Conservation (phyloP, 2,329 filamentous ascomycete genomes). For the Calonectria montana region DNA sequence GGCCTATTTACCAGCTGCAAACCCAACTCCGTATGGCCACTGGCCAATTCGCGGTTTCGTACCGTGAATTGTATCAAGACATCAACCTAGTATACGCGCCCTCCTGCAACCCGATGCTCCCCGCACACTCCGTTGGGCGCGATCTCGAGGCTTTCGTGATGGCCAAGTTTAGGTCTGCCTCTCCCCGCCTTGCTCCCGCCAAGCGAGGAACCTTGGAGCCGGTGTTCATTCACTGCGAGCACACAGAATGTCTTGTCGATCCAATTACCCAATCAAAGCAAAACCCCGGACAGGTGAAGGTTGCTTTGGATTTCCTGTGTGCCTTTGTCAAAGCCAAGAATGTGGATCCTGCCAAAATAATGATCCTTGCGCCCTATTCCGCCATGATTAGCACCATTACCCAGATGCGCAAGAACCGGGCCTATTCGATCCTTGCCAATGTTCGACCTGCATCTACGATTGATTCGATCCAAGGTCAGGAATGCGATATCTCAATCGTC, state of each 20-base stretch:
- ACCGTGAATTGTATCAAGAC: conserved; percentile 22
- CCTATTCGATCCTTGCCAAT: conserved; percentile 3
- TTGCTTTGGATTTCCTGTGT: conserved; percentile 26
- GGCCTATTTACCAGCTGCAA: conserved; percentile 28
- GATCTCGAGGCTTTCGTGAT: conserved; percentile 42
- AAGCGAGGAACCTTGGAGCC: conserved; percentile 12
- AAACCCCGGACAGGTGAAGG: conserved; percentile 25
- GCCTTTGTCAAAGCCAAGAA: conserved; percentile 21
- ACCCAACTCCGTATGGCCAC: conserved; percentile 35
- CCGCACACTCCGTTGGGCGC: conserved; percentile 62
- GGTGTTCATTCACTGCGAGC: conserved; percentile 35
- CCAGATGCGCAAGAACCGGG: neutral
- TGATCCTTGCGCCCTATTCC: conserved; percentile 29
- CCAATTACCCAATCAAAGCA: conserved; percentile 10
- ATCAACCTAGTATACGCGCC: conserved; percentile 21
- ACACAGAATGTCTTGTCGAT: conserved; percentile 2
- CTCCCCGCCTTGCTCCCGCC: neutral
- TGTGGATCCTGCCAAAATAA: conserved; percentile 14
- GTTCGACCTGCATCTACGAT: conserved; percentile 29
- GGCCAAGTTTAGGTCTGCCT: neutral
- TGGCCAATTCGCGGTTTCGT: conserved; percentile 30
- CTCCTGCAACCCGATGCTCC: conserved; percentile 60
- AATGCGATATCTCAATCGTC: conserved; percentile 35
- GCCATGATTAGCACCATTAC: conserved; percentile 31
- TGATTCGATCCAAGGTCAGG: conserved; percentile 39